Evolutionary conservation across 805 yeast genomes (phyloP), one percentile per base, ranked within the genome.

Genomic region (Metschnikowia lochheadii): DNA sequence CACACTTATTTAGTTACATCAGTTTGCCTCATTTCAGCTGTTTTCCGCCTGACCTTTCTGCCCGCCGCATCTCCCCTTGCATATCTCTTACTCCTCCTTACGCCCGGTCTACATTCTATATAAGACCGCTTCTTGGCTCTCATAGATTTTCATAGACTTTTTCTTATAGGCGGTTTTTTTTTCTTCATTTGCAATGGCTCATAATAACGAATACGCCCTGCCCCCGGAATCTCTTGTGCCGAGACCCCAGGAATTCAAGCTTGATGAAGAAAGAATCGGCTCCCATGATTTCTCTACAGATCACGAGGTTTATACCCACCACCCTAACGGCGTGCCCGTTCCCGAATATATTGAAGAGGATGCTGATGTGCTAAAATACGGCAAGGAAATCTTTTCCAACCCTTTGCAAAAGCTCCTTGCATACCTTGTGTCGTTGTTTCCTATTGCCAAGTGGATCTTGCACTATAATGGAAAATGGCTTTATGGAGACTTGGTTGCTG

Each of bases 381-480:
- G 62, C 5, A 56, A 59, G 49, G 46, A 59, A 8, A 49, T 66
- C 2, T 57, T 72, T 14, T 56, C 56, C 23, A 54, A 73, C 48
- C 87, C 86, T 1, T 56, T 68, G 1, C 58, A 57, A 5, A 68
- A 68, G 40, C 59, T 72, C n/a, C 59, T 60, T 13, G 46, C 70
- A 18, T 91, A 91, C 60, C 46, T 84, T 2, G 53, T 68, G 10
- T 84, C 91, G 1, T 63, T 89, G 23, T 87, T 91, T 64, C 97
- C 97, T 2, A 83, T 91, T 35, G 65, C 81, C 10, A 71, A 76
- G n/a, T 91, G 97, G 97, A 81, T 90, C 42, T 79, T 84, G 50
- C 88, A 89, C 63, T 91, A 91, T 70, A 91, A 91, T 63, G 60
- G 75, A 10, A 76, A 78, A 29, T 91, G 97, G 97, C 70, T 85